Evolutionary conservation across 192 early-diverging fungal species (phyloP).

Genomic region (Cladochytrium replicatum): DNA sequence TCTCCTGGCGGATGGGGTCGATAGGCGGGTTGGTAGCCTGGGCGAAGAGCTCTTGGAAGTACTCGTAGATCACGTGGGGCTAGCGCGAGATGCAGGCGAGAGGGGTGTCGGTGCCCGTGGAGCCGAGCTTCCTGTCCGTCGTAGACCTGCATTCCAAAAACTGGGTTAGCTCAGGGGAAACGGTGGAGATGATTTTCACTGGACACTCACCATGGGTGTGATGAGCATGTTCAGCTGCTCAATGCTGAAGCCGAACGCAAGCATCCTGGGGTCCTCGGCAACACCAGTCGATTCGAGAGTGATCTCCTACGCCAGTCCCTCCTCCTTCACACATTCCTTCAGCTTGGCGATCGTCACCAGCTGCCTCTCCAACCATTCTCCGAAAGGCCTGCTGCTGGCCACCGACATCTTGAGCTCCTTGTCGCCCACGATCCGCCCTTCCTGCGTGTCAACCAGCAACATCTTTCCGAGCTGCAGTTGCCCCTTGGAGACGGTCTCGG

Average conservation of each 20-base stretch:
- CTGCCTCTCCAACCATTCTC: conserved; percentile 75
- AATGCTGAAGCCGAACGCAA: conserved; percentile 81
- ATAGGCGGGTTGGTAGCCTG: conserved; percentile 99
- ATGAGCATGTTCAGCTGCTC: conserved; percentile 88
- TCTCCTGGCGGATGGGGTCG: conserved; percentile 96
- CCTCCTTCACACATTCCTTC: conserved; percentile 35
- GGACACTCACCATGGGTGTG: conserved; percentile 67
- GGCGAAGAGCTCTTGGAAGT: conserved; percentile 95
- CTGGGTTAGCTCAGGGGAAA: not conserved
- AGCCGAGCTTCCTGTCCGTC: conserved; percentile 96
- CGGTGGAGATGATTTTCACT: conserved; percentile 1
- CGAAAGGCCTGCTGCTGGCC: conserved; percentile 61
- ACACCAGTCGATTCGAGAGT: conserved; percentile 53
- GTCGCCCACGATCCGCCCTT: conserved; percentile 87
- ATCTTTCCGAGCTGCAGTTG: conserved; percentile 93
- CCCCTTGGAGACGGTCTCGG: conserved; percentile 75
- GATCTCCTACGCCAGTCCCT: conserved; percentile 16
- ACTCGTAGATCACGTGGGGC: conserved; percentile 89
- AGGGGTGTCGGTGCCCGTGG: conserved; percentile 96
- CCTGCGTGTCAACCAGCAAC: conserved; percentile 89
- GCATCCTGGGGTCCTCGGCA: conserved; percentile 58
- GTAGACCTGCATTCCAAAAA: conserved; percentile 18
- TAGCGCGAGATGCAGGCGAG: conserved; percentile 83
- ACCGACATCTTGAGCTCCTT: conserved; percentile 73
- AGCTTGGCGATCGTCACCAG: conserved; percentile 62